Conservation (phyloP, 2,329 filamentous ascomycete genomes). For the Dendrostoma leiphaemia region DNA sequence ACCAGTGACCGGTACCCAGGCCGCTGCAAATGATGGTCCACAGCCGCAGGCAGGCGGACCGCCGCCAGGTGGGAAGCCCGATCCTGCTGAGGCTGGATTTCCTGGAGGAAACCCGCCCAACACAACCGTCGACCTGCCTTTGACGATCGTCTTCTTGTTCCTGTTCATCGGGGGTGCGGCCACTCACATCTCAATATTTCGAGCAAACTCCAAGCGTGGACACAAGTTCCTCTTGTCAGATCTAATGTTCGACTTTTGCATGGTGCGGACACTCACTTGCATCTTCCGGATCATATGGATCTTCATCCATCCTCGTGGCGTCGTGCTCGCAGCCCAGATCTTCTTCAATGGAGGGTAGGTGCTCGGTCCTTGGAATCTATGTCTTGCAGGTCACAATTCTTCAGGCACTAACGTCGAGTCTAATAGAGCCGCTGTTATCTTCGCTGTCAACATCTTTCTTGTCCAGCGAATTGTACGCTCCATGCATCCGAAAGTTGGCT, state of each 20-base stretch:
- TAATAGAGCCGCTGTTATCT: slow-evolving; percentile 32
- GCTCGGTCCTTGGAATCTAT: not conserved
- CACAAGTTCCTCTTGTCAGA: slow-evolving; percentile 38
- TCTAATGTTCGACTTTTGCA: slow-evolving; percentile 35
- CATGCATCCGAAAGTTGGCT: slow-evolving; percentile 34
- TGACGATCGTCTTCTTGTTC: slow-evolving; percentile 25
- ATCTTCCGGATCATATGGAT: slow-evolving; percentile 36
- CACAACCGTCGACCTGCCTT: slow-evolving; percentile 21
- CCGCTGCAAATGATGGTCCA: not conserved
- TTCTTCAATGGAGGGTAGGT: slow-evolving; percentile 34
- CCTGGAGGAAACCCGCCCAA: slow-evolving; percentile 13
- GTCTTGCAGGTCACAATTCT: not conserved
- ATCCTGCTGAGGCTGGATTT: slow-evolving; percentile 9
- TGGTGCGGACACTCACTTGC: slow-evolving; percentile 33
- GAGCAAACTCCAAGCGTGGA: slow-evolving; percentile 28
- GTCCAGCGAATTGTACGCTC: slow-evolving; percentile 37
- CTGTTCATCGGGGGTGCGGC: slow-evolving; percentile 24
- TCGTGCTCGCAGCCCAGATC: slow-evolving; percentile 34
- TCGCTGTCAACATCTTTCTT: slow-evolving; percentile 37
- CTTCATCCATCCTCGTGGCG: slow-evolving; percentile 21
- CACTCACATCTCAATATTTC: slow-evolving; percentile 25
- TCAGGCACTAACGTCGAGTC: not conserved
- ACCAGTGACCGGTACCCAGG: not conserved
- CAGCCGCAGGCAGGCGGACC: no score
- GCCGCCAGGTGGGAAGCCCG: not conserved